phyloP scores from a whole-genome alignment of 1,139 yeast genomes.

The Zygosaccharomyces sapae region DNA sequence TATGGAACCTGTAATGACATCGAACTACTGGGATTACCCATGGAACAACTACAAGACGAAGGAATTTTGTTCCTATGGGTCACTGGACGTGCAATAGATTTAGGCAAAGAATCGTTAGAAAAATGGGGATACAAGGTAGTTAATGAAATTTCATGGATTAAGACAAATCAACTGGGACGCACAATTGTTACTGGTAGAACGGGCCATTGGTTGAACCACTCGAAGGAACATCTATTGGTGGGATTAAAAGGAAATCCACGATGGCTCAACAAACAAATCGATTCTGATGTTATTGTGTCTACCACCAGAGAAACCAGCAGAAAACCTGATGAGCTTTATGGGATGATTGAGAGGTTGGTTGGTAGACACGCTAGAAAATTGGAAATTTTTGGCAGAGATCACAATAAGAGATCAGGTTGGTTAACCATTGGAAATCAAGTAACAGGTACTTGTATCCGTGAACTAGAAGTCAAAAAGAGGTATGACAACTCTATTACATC shows the following conservation, averaged over 20 bases:
- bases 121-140: constrained; percentile 79
- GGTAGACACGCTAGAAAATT: constrained; percentile 72
- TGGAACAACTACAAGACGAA: constrained; percentile 69
- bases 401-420: constrained; percentile 88
- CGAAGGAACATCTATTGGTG: constrained; percentile 83
- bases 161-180: constrained; percentile 78
- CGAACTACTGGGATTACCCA: constrained; percentile 62
- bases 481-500: constrained; percentile 20
- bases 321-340: constrained; percentile 86
- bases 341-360: constrained; percentile 77
- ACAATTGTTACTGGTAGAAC: constrained; percentile 94
- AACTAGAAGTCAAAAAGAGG: constrained; percentile 47
- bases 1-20: constrained; percentile 73
- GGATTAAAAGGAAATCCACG: constrained; percentile 76
- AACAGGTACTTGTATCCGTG: constrained; percentile 54
- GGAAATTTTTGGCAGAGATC: constrained; percentile 84
- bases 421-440: constrained; percentile 82
- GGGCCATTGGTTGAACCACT: constrained; percentile 95
- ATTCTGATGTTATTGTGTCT: constrained; percentile 74
- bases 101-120: constrained; percentile 69
- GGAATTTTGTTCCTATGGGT: constrained; percentile 88
- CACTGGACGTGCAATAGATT: constrained; percentile 86
- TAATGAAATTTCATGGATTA: constrained; percentile 87
- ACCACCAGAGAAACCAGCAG: constrained; percentile 83
- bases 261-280: constrained; percentile 65